Base-by-base conservation (phyloP, 805 yeast species). In the Brettanomyces naardenensis region DNA sequence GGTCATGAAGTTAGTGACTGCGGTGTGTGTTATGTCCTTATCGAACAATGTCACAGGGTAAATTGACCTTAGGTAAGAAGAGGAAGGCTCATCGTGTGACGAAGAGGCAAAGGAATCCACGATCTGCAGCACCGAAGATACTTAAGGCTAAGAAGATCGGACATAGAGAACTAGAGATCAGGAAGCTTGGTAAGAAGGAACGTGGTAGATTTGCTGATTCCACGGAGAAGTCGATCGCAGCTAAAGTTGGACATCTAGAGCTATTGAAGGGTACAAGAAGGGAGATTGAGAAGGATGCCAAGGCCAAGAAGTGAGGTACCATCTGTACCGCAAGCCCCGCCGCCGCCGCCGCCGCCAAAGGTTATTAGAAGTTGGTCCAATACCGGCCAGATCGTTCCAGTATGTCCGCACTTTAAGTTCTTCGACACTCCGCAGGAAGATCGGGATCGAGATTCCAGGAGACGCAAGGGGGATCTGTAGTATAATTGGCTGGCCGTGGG, bases 231-330 rank as follows among this genome's bases (percentile, higher is more conserved):
- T 68, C 87, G 40, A 76, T 90, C 48, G 80, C 97, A 2, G 71
- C 94, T 40, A 73, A 90, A 57, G 97, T 90, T 6, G 98, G 98
- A 19, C 97, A 90, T 59, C 69, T 90, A 51, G 98, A 90, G 63
- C 58, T 90, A 28, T 65, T 90, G 46, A 88, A 85, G 59, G 98
- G 98, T 13, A 79, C 92, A 6, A 78, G 97, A 66, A 76, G 94
- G 63, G 76, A 83, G 50, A 42, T 85, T 14, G 95, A 86, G 55
- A 83, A 73, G 55, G 65, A 59, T 14, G 73, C 27, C 13, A 23
- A 19, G 22, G 22, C 40, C 81, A 22, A 92, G 80, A 57, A 79
- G 14, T 15, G 10, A 69, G n/a, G n/a, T n/a, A n/a, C n/a, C n/a
- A n/a, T n/a, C n/a, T n/a, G n/a, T n/a, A n/a, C n/a, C n/a, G n/a